Evolutionary conservation across 2,329 filamentous ascomycete species (phyloP), one percentile per base, ranked within the genome.

Genomic region (Aspergillus persii): DNA sequence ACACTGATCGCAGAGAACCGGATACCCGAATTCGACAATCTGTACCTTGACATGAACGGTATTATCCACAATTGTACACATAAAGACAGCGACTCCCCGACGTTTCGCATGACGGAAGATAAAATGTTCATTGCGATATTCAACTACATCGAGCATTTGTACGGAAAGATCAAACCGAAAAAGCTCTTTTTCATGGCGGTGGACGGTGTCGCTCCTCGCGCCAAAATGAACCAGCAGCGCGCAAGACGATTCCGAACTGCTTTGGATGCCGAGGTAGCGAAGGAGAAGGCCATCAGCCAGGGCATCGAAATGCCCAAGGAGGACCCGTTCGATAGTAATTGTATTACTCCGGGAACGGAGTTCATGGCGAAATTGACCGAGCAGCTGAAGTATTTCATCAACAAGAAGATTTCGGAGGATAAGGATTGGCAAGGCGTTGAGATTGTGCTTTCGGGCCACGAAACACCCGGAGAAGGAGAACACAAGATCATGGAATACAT

Each of bases 401-500:
- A 91, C 81, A 99, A 99, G 80, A 99, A 99, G 79, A 89, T 99
- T 9, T 95, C 92, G 2, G 94, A 99, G 76, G 95, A 99, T 75
- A 86, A 89, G 51, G 95, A 99, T 70, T 99, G 95, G 95, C 95
- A 99, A 79, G 91, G 91, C 61, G 95, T 96, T 65, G 93, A 98
- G 73, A 89, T 99, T 68, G 92, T 99, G 55, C 84, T 99, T 60
- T 99, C 95, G 5, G 95, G 96, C 56, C 96, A 99, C 73, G 96
- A 99, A 77, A 94, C 98, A 29, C 95, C 95, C 6, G 95, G 95
- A 69, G 96, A 99, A 79, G 95, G 95, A 69, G 95, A 99, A 77
- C 95, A 99, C 82, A 99, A 99, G 81, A 96, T 99, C 78, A 99
- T 99, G 95, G 96, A 99, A 78, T 99, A 99, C 77, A 99, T 99